These are phyloP conservation scores for Phylloporus sp. DNA, from an alignment of 768 basidiomycete species.

Conservation along the genomic window DNA sequence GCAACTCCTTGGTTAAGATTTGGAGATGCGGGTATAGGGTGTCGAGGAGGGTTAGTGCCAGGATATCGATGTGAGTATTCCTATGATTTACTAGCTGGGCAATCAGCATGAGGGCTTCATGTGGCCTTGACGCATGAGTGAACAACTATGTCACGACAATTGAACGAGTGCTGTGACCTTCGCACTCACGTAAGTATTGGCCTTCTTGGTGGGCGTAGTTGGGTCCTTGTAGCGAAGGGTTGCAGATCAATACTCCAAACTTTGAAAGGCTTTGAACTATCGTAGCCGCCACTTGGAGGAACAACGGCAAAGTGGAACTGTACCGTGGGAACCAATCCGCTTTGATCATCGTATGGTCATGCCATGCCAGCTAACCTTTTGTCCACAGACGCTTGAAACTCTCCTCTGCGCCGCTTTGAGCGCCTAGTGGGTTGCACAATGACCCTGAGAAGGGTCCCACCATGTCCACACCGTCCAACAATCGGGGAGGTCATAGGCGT, in stretches of 20 bases:
- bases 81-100: constrained; percentile 87
- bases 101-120: constrained; percentile 85
- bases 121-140: constrained; percentile 50
- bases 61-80: constrained; percentile 85
- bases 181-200: constrained; percentile 81
- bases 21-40: constrained; percentile 96
- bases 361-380: not conserved
- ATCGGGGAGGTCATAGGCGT: too few species aligned
- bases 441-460: not conserved
- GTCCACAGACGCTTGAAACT: not conserved
- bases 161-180: not conserved
- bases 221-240: constrained; percentile 80
- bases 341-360: not conserved
- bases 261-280: constrained; percentile 57
- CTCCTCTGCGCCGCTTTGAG: too few species aligned
- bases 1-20: constrained; percentile 94
- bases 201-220: constrained; percentile 95
- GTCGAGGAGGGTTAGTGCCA: constrained; percentile 82
- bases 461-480: constrained; percentile 1
- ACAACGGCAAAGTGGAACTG: too few species aligned
- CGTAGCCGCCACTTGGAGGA: constrained; percentile 48
- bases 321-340: not conserved
- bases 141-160: not conserved
- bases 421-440: too few species aligned
- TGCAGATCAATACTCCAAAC: constrained; percentile 76